Evolutionary conservation across 495 filamentous ascomycete genomes (phyloP).

Genomic region (Daldinia bambusicola): DNA sequence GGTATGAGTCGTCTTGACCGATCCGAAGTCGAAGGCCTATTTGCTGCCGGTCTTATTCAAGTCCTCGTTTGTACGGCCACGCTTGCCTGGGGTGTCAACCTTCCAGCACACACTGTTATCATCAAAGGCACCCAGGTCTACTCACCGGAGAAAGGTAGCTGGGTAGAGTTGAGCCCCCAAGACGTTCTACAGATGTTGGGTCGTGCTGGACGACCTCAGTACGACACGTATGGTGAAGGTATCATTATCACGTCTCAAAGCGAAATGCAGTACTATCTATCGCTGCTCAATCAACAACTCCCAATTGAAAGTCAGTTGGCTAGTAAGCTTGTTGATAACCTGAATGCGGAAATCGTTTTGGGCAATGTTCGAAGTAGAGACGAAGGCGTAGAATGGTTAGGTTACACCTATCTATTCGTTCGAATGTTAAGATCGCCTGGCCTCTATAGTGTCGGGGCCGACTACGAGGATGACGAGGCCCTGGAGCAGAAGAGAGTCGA

Average conservation of each 20-base stretch:
- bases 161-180: slow-evolving; percentile 97
- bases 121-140: slow-evolving; percentile 98
- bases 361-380: slow-evolving; percentile 93
- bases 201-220: slow-evolving; percentile 94
- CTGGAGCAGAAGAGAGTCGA: slow-evolving; percentile 97
- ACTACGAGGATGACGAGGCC: slow-evolving; percentile 91
- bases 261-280: slow-evolving; percentile 97
- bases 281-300: slow-evolving; percentile 94
- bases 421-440: slow-evolving; percentile 97
- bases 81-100: slow-evolving; percentile 94
- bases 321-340: slow-evolving; percentile 91
- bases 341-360: slow-evolving; percentile 96
- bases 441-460: slow-evolving; percentile 92
- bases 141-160: slow-evolving; percentile 97
- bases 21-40: slow-evolving; percentile 94
- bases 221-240: slow-evolving; percentile 96
- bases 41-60: slow-evolving; percentile 88
- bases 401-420: slow-evolving; percentile 98
- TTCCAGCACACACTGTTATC: slow-evolving; percentile 94
- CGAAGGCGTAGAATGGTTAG: slow-evolving; percentile 97
- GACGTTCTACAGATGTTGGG: slow-evolving; percentile 99
- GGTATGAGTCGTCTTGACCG: slow-evolving; percentile 94
- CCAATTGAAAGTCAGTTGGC: slow-evolving; percentile 97
- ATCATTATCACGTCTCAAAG: slow-evolving; percentile 97
- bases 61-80: slow-evolving; percentile 98